Evolutionary conservation across 2,329 filamentous ascomycete genomes (phyloP), one percentile per base, ranked within the genome.

Genomic region (Hymenoscyphus repandus): DNA sequence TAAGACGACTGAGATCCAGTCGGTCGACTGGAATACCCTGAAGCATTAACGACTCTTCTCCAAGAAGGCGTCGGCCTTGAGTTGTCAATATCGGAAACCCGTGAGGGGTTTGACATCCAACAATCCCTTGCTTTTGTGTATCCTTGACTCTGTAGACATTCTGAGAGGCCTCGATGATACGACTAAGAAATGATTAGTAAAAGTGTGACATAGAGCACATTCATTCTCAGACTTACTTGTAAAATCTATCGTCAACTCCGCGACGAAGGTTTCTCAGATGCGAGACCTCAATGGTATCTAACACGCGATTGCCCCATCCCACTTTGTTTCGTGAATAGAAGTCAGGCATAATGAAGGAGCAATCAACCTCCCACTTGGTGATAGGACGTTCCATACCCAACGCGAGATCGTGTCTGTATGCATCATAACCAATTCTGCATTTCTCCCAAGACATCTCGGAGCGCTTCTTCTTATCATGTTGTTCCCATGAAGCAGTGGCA

Each of bases 11-110:
- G n/a, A 90, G 73, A 0, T 81, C 70, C 10, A 91, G 70, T 44
- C 76, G 74, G 48, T 82, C 69, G 1, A 84, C 64, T 0, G 85
- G 84, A 44, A 91, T 71, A 1, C 87, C 88, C 68, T 91, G 88
- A 5, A 90, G 66, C 5, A 71, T 66, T 1, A 91, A 69, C 1
- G 78, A 70, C 64, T 91, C 85, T 5, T 76, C 72, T 0, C 86
- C 83, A 10, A 75, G 76, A 2, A 91, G 58, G 0, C 79, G 74
- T 1, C 82, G 75, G 17, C 80, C 80, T 53, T 80, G 74, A 47
- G 78, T 74, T 0, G 82, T 83, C 1, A 83, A 64, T 56, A 79
- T 87, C 1, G 78, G 76, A 6, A 79, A 72, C 0, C 84, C 85
- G 5, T 63, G 71, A 0, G 88, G 87, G 0, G 86, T 89, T 9